Percentiles rank a stretch among this genome's conserved stretches.
These are phyloP conservation scores for Exserohilum rostratum DNA, from an alignment of 2,329 filamentous ascomycete species.

Conservation along the genomic window DNA sequence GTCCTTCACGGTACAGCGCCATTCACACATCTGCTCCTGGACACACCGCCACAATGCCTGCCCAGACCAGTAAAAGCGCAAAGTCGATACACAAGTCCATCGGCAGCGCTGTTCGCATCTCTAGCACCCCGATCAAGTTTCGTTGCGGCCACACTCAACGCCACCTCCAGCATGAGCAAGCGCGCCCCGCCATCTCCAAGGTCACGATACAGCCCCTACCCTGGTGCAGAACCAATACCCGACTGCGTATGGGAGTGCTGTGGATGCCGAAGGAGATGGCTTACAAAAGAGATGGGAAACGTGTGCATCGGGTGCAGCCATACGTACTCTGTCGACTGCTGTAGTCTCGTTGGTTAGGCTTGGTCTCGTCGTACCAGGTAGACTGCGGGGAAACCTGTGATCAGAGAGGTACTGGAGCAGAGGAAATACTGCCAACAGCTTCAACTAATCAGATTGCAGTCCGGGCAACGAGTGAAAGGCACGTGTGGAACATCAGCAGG, in stretches of 20 bases:
- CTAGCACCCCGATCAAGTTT: no score
- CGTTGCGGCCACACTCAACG: no score
- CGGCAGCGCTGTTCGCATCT: no score
- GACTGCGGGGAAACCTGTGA: not conserved
- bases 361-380: not conserved
- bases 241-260: slow-evolving; percentile 20
- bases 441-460: not conserved
- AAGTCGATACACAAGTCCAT: no score
- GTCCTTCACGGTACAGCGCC: not conserved
- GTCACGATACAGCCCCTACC: slow-evolving; percentile 10
- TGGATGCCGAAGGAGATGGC: slow-evolving; percentile 19
- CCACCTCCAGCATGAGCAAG: not conserved
- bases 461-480: not conserved
- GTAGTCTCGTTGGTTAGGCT: slow-evolving; percentile 7
- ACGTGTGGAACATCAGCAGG: not conserved
- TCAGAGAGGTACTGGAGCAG: not conserved
- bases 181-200: not conserved
- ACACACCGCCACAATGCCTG: no score
- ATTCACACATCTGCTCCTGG: not conserved
- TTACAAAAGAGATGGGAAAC: slow-evolving; percentile 18
- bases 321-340: slow-evolving; percentile 16
- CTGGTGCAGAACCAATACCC: slow-evolving; percentile 16
- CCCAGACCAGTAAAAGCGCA: no score
- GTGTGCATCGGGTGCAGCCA: slow-evolving; percentile 22
- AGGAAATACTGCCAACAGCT: not conserved